Conservation (phyloP, 2,329 filamentous ascomycete species). For the Phoma herbarum region DNA sequence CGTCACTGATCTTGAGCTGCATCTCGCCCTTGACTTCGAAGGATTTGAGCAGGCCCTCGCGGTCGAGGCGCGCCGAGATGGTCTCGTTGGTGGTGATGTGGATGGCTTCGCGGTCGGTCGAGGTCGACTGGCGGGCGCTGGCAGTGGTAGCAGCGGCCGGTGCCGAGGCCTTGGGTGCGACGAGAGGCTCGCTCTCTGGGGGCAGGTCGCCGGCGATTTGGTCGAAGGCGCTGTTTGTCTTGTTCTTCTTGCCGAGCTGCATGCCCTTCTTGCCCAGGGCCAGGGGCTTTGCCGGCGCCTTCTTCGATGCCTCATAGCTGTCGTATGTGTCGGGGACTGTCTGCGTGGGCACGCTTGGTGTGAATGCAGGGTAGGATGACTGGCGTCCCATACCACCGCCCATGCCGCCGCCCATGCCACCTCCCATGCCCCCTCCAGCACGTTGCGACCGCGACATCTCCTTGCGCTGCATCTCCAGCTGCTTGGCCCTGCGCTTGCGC, state of each 20-base stretch:
- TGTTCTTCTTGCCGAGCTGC: constrained; percentile 99
- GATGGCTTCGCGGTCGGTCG: constrained; percentile 81
- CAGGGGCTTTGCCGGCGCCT: constrained; percentile 78
- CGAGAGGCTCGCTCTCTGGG: constrained; percentile 83
- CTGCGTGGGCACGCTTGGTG: constrained; percentile 76
- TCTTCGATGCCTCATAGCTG: constrained; percentile 97
- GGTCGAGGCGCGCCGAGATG: constrained; percentile 87
- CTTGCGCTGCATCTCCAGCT: constrained; percentile 98
- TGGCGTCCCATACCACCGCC: constrained; percentile 68
- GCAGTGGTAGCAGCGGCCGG: constrained; percentile 61
- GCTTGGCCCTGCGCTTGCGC: constrained; percentile 97
- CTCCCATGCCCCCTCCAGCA: constrained; percentile 50
- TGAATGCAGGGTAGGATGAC: constrained; percentile 89
- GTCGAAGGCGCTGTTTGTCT: constrained; percentile 97
- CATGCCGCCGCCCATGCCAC: constrained; percentile 32
- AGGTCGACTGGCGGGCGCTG: constrained; percentile 68
- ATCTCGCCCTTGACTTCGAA: constrained; percentile 92
- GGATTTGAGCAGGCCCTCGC: constrained; percentile 86
- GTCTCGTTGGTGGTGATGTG: constrained; percentile 87
- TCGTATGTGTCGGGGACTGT: constrained; percentile 82
- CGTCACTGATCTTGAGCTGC: constrained; percentile 87
- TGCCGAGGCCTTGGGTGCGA: constrained; percentile 64
- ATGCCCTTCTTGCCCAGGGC: constrained; percentile 94
- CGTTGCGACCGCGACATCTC: constrained; percentile 84
- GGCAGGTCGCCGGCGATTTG: constrained; percentile 91